Conservation (phyloP, 192 early-diverging fungal genomes). For the Pilobolus umbonatus region DNA sequence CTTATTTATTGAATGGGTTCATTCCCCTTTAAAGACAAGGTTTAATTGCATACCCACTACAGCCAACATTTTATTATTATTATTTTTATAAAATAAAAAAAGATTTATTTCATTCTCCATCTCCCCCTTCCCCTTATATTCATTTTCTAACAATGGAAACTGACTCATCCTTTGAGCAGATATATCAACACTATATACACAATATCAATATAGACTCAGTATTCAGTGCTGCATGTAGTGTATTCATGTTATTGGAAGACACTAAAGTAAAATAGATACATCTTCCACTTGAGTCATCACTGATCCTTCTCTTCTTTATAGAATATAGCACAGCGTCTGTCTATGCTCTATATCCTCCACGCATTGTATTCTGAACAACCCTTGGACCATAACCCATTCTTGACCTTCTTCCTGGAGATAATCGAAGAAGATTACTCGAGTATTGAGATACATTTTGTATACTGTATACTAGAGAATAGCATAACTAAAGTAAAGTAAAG, state of each 20-base stretch:
- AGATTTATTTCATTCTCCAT: too few relatives aligned
- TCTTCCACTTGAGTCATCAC: too few relatives aligned
- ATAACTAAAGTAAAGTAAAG: neutral
- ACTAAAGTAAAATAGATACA: neutral
- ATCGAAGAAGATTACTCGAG: neutral
- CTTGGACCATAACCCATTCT: constrained; percentile 17
- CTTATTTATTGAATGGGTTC: too few relatives aligned
- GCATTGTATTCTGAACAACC: constrained; percentile 14
- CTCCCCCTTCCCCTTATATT: too few relatives aligned
- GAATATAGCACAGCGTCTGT: constrained; percentile 1
- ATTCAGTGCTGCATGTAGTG: constrained; percentile 9
- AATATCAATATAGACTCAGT: neutral
- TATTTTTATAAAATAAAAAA: too few relatives aligned
- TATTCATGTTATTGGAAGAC: constrained; percentile 4
- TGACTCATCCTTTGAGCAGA: too few relatives aligned
- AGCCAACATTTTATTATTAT: too few relatives aligned
- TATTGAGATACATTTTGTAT: constrained; percentile 15
- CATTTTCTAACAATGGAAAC: too few relatives aligned
- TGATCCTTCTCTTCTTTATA: neutral
- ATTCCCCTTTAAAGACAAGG: too few relatives aligned
- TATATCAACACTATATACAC: too few relatives aligned
- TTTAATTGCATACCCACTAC: too few relatives aligned
- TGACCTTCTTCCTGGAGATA: constrained; percentile 19
- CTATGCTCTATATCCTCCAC: constrained; percentile 16
- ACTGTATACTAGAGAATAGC: constrained; percentile 13